Evolutionary conservation across 1,139 yeast genomes (phyloP).

Genomic region (Magnusiomyces magnusii): DNA sequence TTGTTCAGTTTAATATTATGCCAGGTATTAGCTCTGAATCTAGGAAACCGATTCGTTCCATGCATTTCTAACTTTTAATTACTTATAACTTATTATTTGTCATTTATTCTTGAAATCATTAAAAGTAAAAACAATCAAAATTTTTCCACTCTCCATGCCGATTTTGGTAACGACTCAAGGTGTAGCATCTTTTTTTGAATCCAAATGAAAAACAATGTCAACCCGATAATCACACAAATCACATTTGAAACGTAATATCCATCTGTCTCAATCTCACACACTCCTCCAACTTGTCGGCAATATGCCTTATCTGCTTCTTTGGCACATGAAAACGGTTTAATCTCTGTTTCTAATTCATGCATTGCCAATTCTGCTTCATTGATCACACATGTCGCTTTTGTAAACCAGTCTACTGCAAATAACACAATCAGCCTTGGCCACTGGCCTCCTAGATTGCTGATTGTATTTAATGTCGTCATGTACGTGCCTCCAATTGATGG

Average conservation of each 20-base stretch:
- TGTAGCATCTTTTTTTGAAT: conserved; percentile 51
- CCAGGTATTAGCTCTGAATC: no score
- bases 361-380: no score
- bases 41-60: no score
- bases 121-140: no score
- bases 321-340: conserved; percentile 39
- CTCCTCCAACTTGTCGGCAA: conserved; percentile 52
- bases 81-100: no score
- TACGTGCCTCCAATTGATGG: conserved; percentile 96
- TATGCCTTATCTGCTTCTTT: conserved; percentile 38
- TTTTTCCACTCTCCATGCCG: conserved; percentile 61
- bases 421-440: conserved; percentile 88
- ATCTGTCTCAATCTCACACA: conserved; percentile 50
- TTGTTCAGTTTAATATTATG: no score
- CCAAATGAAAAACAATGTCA: conserved; percentile 57
- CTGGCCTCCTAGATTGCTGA: conserved; percentile 92
- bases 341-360: conserved; percentile 15
- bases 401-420: conserved; percentile 69
- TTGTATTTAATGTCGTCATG: conserved; percentile 91
- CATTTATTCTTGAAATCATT: no score
- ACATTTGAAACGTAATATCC: conserved; percentile 79
- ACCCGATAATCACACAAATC: conserved; percentile 62
- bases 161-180: conserved; percentile 55
- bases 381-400: conserved; percentile 49
- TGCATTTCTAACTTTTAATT: no score